phyloP scores from a whole-genome alignment of 2,329 filamentous ascomycete genomes.

The Emmonsiellopsis sp. region DNA sequence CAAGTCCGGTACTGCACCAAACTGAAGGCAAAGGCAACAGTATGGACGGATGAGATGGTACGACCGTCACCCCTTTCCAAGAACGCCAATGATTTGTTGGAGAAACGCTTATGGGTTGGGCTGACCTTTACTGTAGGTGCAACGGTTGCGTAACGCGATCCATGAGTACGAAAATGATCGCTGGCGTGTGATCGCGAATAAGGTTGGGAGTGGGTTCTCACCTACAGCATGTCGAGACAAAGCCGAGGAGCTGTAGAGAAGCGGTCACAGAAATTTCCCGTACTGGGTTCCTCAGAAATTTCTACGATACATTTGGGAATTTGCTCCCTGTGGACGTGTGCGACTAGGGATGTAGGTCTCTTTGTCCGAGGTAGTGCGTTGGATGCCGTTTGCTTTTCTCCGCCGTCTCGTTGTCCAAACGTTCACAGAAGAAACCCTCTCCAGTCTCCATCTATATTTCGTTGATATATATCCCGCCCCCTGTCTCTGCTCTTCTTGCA shows the following conservation, averaged over 20 bases:
- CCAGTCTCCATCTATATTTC: background rate
- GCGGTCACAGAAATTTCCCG: background rate
- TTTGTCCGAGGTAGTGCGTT: slow-evolving; percentile 6
- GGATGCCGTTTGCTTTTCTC: background rate
- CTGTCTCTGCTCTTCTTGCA: background rate
- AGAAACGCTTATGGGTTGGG: background rate
- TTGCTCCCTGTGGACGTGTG: slow-evolving; percentile 7
- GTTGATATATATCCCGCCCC: background rate
- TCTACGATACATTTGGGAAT: background rate
- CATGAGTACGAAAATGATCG: slow-evolving; percentile 53
- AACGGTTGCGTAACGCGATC: slow-evolving; percentile 30
- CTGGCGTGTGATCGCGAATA: slow-evolving; percentile 85
- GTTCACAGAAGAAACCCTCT: background rate
- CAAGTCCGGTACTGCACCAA: slow-evolving; percentile 95
- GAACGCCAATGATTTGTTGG: background rate
- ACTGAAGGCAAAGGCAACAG: slow-evolving; percentile 83
- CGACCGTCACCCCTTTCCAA: slow-evolving; percentile 6
- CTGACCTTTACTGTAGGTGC: slow-evolving; percentile 21
- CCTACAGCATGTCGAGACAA: slow-evolving; percentile 80
- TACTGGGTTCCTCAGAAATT: background rate
- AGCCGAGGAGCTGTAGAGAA: slow-evolving; percentile 49
- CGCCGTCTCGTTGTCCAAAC: background rate
- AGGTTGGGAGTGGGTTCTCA: slow-evolving; percentile 83
- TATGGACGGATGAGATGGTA: slow-evolving; percentile 92
- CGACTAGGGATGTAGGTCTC: slow-evolving; percentile 8